Evolutionary conservation across 2,329 filamentous ascomycete genomes (phyloP), one percentile per base, ranked within the genome.

Genomic region (Fusarium duplospermum): DNA sequence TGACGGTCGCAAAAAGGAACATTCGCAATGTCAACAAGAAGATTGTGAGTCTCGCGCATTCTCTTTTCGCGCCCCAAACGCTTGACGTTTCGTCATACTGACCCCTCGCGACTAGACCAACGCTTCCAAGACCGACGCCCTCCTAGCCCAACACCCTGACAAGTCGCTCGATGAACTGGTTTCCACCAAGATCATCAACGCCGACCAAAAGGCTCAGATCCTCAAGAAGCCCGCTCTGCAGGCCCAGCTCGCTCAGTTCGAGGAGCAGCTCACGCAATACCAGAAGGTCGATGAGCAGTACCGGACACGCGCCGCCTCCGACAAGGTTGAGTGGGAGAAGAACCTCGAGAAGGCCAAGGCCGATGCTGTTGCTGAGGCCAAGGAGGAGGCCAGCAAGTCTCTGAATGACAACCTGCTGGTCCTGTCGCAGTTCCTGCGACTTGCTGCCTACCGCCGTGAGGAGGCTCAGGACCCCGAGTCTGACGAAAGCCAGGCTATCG

Each of bases 21-120:
- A 93, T 98, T 78, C 95, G 96, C 81, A 97, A 96, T 83, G 86
- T 96, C 80, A 93, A 92, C 87, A 98, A 98, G 90, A 98, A 98
- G 86, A 92, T 98, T 79, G 94, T 97, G 85, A 86, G 93, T 87
- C 64, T 6, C 36, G 47, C 58, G 36, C 52, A 13, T 38, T 38
- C 42, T 45, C 33, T 40, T 82, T 33, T 35, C 14, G 33, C 22
- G 52, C 57, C 52, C 52, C 52, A 67, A 63, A 56, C 56, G 24
- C 67, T 47, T 61, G 24, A 40, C 63, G 33, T 52, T 58, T 61
- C 33, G 57, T 70, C 62, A 69, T 75, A 57, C 75, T 78, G 73
- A 78, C 67, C 50, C 29, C 61, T 47, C 29, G 24, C 38, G 29
- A 42, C 14, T 70, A 94, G 92, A 87, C 89, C 81, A 91, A 92